Percentiles rank a stretch among this genome's conserved stretches.
Evolutionary conservation across 202 grass and related monocot genomes (phyloP).

Genomic region (Bolboschoenoplectus hybrid): DNA sequence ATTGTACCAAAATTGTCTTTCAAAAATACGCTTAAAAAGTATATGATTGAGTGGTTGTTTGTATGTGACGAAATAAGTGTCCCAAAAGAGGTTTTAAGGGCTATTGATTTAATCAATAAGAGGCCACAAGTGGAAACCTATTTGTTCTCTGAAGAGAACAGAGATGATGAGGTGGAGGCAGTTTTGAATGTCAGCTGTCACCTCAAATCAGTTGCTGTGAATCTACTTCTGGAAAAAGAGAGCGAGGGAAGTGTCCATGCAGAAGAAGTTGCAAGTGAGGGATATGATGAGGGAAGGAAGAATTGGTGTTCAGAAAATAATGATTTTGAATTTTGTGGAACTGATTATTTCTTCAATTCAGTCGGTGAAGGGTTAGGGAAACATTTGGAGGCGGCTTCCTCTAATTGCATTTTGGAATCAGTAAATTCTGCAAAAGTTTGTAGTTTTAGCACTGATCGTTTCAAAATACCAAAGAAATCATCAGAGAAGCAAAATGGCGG

Average conservation of each 20-base stretch:
- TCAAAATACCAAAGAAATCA: not conserved
- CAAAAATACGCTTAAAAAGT: constrained; percentile 42
- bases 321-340: constrained; percentile 45
- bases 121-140: not conserved
- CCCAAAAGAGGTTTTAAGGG: constrained; percentile 27
- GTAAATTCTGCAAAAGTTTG: constrained; percentile 24
- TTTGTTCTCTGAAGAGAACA: constrained; percentile 34
- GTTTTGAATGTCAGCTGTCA: constrained; percentile 46
- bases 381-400: constrained; percentile 28
- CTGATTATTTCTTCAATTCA: constrained; percentile 36
- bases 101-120: constrained; percentile 49
- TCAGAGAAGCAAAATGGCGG: constrained; percentile 25
- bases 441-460: not conserved
- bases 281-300: constrained; percentile 5
- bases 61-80: constrained; percentile 46
- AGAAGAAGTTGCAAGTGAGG: constrained; percentile 14
- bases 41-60: constrained; percentile 49
- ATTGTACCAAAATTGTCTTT: constrained; percentile 33
- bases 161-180: constrained; percentile 44
- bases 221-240: constrained; percentile 17
- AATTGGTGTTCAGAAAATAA: constrained; percentile 35
- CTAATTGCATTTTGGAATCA: constrained; percentile 36
- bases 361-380: constrained; percentile 18
- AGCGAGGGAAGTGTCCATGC: not conserved
- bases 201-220: constrained; percentile 39